Evolutionary conservation across 768 basidiomycete genomes (phyloP).

Genomic region (Boletus bicolor): DNA sequence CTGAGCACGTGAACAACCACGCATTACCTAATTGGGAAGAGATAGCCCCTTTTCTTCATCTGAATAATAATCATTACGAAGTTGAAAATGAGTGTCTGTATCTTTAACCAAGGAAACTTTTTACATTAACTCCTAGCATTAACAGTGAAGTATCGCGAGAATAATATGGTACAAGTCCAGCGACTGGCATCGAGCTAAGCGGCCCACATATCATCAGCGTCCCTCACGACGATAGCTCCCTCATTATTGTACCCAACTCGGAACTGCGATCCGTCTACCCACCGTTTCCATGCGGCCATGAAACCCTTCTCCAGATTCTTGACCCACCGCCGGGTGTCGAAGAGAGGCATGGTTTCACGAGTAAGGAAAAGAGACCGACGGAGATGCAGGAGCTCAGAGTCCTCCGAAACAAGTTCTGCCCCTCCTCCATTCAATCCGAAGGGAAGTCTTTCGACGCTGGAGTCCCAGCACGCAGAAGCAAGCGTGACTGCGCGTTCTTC

Average conservation of each 20-base stretch:
- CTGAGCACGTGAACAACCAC: not conserved
- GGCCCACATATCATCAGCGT: slow-evolving; percentile 23
- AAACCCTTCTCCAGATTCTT: slow-evolving; percentile 46
- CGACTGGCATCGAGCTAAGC: not conserved
- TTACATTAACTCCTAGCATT: not conserved
- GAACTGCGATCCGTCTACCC: slow-evolving; percentile 42
- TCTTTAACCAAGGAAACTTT: too few relatives aligned
- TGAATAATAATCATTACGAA: too few relatives aligned
- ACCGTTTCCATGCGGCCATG: slow-evolving; percentile 43
- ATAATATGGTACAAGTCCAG: not conserved
- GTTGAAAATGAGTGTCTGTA: too few relatives aligned
- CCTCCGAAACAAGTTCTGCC: not conserved
- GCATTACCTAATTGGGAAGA: too few relatives aligned
- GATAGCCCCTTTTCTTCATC: too few relatives aligned
- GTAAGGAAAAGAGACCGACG: slow-evolving; percentile 40
- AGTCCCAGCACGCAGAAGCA: slow-evolving; percentile 30
- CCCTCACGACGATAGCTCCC: slow-evolving; percentile 28
- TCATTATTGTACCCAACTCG: slow-evolving; percentile 30
- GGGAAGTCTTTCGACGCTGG: slow-evolving; percentile 2
- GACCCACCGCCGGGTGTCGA: slow-evolving; percentile 48
- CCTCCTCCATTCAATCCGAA: not conserved
- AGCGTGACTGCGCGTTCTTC: slow-evolving; percentile 44
- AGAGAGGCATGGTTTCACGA: slow-evolving; percentile 43
- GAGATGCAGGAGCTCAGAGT: slow-evolving; percentile 39
- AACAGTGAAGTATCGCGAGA: not conserved